Evolutionary conservation across 306 rosid species (phyloP).

Genomic region (Trifolium fragiferum): DNA sequence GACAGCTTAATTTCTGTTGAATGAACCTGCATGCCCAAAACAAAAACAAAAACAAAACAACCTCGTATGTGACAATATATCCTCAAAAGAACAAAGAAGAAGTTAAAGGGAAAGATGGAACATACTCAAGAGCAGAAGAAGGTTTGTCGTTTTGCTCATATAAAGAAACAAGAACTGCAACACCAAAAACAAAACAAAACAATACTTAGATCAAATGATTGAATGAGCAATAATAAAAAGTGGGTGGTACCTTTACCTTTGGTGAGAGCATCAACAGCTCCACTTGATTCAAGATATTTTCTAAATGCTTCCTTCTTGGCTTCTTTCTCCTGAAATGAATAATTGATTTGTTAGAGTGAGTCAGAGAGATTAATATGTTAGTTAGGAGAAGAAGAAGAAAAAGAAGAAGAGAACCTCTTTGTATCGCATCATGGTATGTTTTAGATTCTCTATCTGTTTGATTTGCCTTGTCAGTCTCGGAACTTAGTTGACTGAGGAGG

Average conservation of each 20-base stretch:
- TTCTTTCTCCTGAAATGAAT: slow-evolving; percentile 70
- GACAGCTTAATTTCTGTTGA: slow-evolving; percentile 86
- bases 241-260: slow-evolving; percentile 77
- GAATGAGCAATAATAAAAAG: neutral
- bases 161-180: slow-evolving; percentile 84
- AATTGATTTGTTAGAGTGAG: neutral
- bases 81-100: neutral
- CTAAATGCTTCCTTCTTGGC: slow-evolving; percentile 90
- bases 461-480: no score
- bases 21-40: slow-evolving; percentile 56
- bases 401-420: no score
- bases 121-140: slow-evolving; percentile 92
- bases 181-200: neutral
- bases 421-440: no score
- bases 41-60: slow-evolving; percentile 7
- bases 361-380: no score
- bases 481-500: no score
- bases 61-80: neutral
- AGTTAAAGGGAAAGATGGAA: neutral
- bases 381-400: no score
- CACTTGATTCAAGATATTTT: slow-evolving; percentile 93
- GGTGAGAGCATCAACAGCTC: slow-evolving; percentile 92
- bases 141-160: slow-evolving; percentile 98
- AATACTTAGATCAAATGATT: neutral
- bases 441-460: no score